Evolutionary conservation across 768 basidiomycete genomes (phyloP), one percentile per base, ranked within the genome.

Genomic region (Fomitopsis serialis): DNA sequence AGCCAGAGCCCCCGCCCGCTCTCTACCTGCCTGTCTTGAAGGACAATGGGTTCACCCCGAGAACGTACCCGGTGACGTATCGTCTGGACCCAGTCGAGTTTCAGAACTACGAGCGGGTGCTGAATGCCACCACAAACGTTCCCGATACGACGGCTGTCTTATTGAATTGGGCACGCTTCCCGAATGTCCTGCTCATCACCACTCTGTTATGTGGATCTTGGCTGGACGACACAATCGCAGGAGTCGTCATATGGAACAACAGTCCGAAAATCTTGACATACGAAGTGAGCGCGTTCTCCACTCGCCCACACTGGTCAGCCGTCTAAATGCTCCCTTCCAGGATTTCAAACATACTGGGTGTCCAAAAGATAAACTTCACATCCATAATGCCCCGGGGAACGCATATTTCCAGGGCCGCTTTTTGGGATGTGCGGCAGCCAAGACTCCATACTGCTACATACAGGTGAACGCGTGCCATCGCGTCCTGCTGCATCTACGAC

Each of bases 161-260:
- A 36, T 70, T 87, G 42, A 87, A 87, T 64, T 87, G 85, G 86
- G 81, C 79, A 46, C 76, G 83, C 17, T 73, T 85, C 22, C 68
- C 74, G 0, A 89, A 88, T 56, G 80, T 88, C 40, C 61, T 76
- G 37, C 72, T 73, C 47, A 82, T 88, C 48, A 72, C 73, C 17
- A 74, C 76, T 22, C 61, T 73, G 22, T 70, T 87, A 13, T 87
- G 85, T 60, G 67, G 65, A 2, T 58, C 73, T 9, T 70, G 68
- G 57, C 65, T 84, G 29, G 66, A 76, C 13, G 69, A 72, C 50
- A 72, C 75, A 9, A 68, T 85, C 23, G 67, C 73, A 13, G 69
- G 73, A 48, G 72, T 86, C 3, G 63, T 78, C 43, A 67, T 86
- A 15, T 87, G 84, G 84, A 86, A 86, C 51, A 85, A 87, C 62